These are phyloP conservation scores for Daphne laureola DNA, from an alignment of 441 rosid species.

Conservation along the genomic window DNA sequence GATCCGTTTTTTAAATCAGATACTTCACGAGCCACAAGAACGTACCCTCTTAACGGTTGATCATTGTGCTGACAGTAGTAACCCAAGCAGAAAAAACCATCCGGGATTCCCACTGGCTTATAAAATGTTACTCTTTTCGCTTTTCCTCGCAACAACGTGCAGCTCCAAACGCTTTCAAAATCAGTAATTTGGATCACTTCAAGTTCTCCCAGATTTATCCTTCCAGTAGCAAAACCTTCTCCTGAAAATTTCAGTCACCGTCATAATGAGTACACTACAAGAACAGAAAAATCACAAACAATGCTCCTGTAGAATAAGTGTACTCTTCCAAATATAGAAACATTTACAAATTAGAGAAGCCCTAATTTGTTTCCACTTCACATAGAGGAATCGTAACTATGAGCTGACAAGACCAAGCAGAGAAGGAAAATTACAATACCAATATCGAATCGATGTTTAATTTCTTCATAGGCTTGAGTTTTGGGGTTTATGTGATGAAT, in stretches of 20 bases:
- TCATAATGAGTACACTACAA: too few relatives aligned
- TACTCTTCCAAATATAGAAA: too few relatives aligned
- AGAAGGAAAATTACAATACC: too few relatives aligned
- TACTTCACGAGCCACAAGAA: constrained; percentile 38
- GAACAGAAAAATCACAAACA: too few relatives aligned
- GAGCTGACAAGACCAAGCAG: too few relatives aligned
- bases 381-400: too few relatives aligned
- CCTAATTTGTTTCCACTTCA: too few relatives aligned
- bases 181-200: constrained; percentile 43
- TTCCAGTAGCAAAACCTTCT: constrained; percentile 47
- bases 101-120: constrained; percentile 51
- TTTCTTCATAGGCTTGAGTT: too few relatives aligned
- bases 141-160: constrained; percentile 25
- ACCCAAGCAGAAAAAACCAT: constrained; percentile 53
- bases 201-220: constrained; percentile 45
- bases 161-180: constrained; percentile 49
- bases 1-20: constrained; percentile 4
- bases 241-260: constrained; percentile 28
- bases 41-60: constrained; percentile 44
- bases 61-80: constrained; percentile 51
- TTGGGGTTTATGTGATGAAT: too few relatives aligned
- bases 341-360: too few relatives aligned
- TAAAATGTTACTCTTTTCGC: constrained; percentile 41
- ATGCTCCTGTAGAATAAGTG: too few relatives aligned
- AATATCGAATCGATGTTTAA: too few relatives aligned